Evolutionary conservation across 1,284 basidiomycete genomes (phyloP), one percentile per base, ranked within the genome.

Genomic region (Exobasidium rhododendri): DNA sequence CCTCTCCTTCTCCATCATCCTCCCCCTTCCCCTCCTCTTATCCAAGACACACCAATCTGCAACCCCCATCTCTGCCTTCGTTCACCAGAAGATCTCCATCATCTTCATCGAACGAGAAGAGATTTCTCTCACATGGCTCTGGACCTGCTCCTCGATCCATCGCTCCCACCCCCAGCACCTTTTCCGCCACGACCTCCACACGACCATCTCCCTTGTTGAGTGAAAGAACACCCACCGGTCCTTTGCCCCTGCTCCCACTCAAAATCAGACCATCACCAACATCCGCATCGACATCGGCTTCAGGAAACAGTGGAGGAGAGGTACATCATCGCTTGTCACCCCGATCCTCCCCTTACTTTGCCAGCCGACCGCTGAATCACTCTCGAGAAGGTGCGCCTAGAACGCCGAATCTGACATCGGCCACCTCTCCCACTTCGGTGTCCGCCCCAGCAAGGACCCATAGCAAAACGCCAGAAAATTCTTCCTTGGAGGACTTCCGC

Each of bases 301-400:
- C n/a, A n/a, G n/a, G n/a, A n/a, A 40, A 40, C 35, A 40, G 17
- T 40, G 35, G 60, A 60, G 1, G 65, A 64, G 11, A 31, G 51
- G 40, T 60, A 50, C 3, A 62, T 59, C 32, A 32, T 28, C 13
- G 26, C 58, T 35, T 66, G 61, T 56, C 62, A 63, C 50, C 62
- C 55, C 32, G 65, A 63, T 17, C 56, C 49, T 26, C 63, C 64
- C 24, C 62, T 53, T 59, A 60, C 10, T 40, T 26, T 49, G 47
- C 35, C 26, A 58, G 50, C 14, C 24, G 32, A 17, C 61, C 31
- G 51, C 53, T 4, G 57, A 61, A 26, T 58, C 61, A 32, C 11
- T 66, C 13, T 61, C 61, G 28, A 66, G 43, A n/a, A 63, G 51
- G 53, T n/a, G 28, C 31, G 24, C 43, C 17, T 20, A 58, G 56